These are phyloP conservation scores for Jamesozyma jinghongensis DNA, from an alignment of 805 yeast genomes.

Conservation along the genomic window DNA sequence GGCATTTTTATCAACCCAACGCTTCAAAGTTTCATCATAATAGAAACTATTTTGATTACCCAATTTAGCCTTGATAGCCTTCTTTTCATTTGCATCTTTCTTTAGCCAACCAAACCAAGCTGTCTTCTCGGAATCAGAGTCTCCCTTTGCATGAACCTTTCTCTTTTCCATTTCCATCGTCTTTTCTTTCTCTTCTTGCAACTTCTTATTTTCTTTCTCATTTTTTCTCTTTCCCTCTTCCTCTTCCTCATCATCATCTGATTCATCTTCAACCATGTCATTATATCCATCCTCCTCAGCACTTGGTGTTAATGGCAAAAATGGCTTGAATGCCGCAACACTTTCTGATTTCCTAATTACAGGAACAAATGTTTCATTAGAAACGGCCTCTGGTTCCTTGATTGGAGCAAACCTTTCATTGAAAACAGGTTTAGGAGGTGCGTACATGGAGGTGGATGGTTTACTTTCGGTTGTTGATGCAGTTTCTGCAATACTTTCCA, in stretches of 20 bases:
- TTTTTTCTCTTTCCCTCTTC: background rate
- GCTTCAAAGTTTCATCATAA: constrained; percentile 72
- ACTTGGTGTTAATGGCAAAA: constrained; percentile 12
- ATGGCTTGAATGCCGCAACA: constrained; percentile 7
- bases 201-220: constrained; percentile 9
- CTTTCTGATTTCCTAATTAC: constrained; percentile 18
- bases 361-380: constrained; percentile 20
- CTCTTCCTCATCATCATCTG: background rate
- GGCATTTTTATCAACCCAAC: constrained; percentile 76
- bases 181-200: constrained; percentile 19
- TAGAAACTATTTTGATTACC: constrained; percentile 64
- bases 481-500: too few species aligned
- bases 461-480: too few species aligned
- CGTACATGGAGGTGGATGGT: too few species aligned
- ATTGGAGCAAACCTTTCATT: constrained; percentile 17
- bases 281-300: constrained; percentile 32
- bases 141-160: constrained; percentile 13
- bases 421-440: background rate
- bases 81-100: constrained; percentile 56
- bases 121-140: constrained; percentile 13
- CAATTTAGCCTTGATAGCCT: constrained; percentile 73
- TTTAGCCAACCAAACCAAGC: constrained; percentile 56
- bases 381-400: constrained; percentile 13
- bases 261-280: constrained; percentile 28
- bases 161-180: too few species aligned